phyloP scores from a whole-genome alignment of 441 rosid genomes.

The Kokia cookei region DNA sequence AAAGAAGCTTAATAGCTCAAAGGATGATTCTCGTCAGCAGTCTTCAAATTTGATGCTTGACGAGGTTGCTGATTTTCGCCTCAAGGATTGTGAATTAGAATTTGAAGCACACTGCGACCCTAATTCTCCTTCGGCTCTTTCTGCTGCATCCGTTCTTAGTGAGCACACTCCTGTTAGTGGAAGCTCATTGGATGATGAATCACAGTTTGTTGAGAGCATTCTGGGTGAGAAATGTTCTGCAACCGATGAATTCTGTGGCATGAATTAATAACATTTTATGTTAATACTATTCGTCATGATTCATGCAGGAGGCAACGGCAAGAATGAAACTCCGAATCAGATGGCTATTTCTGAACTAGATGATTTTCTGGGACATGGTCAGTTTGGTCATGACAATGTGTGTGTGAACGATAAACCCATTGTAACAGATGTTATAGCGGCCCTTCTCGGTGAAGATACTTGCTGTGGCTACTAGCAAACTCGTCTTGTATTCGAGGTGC shows the following conservation, averaged over 20 bases:
- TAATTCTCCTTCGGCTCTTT: constrained; percentile 53
- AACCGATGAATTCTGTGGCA: not conserved
- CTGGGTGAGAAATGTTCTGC: constrained; percentile 30
- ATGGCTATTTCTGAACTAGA: constrained; percentile 12
- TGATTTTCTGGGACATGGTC: constrained; percentile 16
- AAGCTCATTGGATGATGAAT: constrained; percentile 69
- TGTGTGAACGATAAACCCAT: constrained; percentile 11
- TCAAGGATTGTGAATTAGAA: constrained; percentile 41
- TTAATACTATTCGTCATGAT: not conserved
- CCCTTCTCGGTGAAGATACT: constrained; percentile 31
- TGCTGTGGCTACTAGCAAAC: constrained; percentile 9
- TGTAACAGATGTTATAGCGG: constrained; percentile 20
- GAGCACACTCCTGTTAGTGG: constrained; percentile 51
- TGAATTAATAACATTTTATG: not conserved
- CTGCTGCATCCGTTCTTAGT: constrained; percentile 54
- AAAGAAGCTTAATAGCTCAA: constrained; percentile 52
- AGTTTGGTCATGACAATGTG: constrained; percentile 15
- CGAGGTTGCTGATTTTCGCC: constrained; percentile 44
- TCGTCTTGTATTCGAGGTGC: not conserved
- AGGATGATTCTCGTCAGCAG: constrained; percentile 61
- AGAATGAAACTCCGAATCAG: constrained; percentile 5
- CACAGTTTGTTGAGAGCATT: constrained; percentile 25
- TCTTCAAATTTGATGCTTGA: constrained; percentile 59
- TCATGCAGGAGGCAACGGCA: not conserved
- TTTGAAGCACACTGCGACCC: constrained; percentile 59